phyloP scores from a whole-genome alignment of 129 eudicot species.

The Cynara cardunculus region DNA sequence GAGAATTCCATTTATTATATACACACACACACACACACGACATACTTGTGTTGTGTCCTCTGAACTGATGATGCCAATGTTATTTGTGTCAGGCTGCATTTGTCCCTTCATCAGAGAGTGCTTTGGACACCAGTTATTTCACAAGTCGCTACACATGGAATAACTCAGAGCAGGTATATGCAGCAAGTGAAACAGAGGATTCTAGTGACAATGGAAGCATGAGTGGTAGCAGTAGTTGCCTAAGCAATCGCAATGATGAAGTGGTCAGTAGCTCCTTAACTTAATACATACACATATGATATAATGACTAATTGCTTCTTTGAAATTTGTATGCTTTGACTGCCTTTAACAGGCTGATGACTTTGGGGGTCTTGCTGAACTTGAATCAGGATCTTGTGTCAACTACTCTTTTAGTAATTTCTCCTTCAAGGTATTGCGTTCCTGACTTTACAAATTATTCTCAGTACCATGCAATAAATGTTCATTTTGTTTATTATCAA shows the following conservation, averaged over 20 bases:
- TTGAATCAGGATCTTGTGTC: slow-evolving; percentile 63
- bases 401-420: slow-evolving; percentile 94
- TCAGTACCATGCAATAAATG: not conserved
- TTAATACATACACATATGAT: not conserved
- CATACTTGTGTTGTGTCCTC: not conserved
- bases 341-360: slow-evolving; percentile 61
- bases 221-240: slow-evolving; percentile 83
- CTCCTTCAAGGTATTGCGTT: slow-evolving; percentile 77
- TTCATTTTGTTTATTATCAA: not conserved
- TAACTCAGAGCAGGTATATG: slow-evolving; percentile 71
- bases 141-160: slow-evolving; percentile 93
- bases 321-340: not conserved
- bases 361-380: slow-evolving; percentile 62
- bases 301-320: not conserved
- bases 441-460: not conserved
- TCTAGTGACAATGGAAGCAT: slow-evolving; percentile 84
- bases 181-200: slow-evolving; percentile 71
- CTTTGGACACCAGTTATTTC: slow-evolving; percentile 90
- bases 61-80: slow-evolving; percentile 15
- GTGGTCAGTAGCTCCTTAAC: slow-evolving; percentile 42
- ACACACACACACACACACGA: not conserved
- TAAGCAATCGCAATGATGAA: slow-evolving; percentile 78
- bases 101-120: slow-evolving; percentile 93
- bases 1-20: not conserved
- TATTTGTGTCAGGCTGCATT: slow-evolving; percentile 78